Evolutionary conservation across 805 yeast species (phyloP), one percentile per base, ranked within the genome.

Genomic region (Peterozyma toletana): DNA sequence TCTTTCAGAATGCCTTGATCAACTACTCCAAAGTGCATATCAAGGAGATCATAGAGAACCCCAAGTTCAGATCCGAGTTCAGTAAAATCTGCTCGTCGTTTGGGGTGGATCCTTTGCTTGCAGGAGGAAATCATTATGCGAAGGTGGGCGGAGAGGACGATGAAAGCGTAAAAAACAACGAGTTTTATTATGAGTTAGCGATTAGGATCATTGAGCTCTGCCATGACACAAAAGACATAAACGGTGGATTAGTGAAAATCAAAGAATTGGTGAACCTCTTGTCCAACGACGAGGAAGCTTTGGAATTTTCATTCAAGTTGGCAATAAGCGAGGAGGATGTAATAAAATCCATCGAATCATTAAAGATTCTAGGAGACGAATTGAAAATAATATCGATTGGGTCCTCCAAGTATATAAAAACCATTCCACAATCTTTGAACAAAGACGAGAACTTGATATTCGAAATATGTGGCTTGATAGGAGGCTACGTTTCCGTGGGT

Each of bases 161-260:
- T 13, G 55, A 56, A 30, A 62, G 66, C 16, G 56, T 54, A 13
- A 67, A 62, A 34, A 56, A 58, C 9, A 68, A 67, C 6, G 89
- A 83, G 52, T 83, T 75, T 51, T 71, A 73, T 48, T 76, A 79
- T 47, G 88, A 83, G 35, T 62, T 91, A 15, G 78, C 87, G 2
- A 83, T 87, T 11, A 75, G 82, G 45, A 67, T 89, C 13, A 82
- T 89, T 11, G 96, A 89, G 53, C 67, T 82, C 3, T 86, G 95
- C 55, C 78, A 82, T 43, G 68, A 70, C 18, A 83, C 91, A 2
- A 64, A 82, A 50, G 80, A 75, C 45, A 64, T 80, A 47, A 90
- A 87, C 56, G 97, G 97, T 13, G 97, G 97, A 0, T 66, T 88
- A 11, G 74, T 89, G 17, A 68, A 86, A 0, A 66, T 86, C 21